A percentile compares a stretch with the other conserved stretches of the same genome.
These are phyloP conservation scores for Penicillium maclennaniae DNA, from an alignment of 495 filamentous ascomycete genomes.

Conservation along the genomic window DNA sequence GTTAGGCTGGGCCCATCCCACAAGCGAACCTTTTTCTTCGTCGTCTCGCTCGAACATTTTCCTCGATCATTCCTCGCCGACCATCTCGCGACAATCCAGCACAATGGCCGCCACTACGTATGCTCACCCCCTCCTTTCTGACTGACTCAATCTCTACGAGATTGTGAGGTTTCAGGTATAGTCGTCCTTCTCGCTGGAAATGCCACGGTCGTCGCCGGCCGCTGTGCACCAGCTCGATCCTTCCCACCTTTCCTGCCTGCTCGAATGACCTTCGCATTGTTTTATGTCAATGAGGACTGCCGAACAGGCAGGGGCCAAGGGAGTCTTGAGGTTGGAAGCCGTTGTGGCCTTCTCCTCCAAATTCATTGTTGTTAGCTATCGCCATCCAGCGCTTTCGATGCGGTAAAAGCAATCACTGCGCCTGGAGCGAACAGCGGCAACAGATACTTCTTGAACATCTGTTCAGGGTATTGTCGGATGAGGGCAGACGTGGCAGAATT, in stretches of 20 bases:
- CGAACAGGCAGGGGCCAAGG: constrained; percentile 47
- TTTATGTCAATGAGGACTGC: constrained; percentile 28
- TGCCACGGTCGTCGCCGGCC: constrained; percentile 39
- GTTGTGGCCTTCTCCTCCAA: constrained; percentile 69
- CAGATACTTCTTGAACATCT: constrained; percentile 55
- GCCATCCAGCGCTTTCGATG: constrained; percentile 20
- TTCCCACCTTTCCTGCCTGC: constrained; percentile 56
- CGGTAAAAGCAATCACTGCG: constrained; percentile 19
- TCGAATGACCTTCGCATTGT: constrained; percentile 29
- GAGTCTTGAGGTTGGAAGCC: constrained; percentile 80
- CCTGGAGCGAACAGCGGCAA: constrained; percentile 39
- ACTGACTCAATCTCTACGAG: constrained; percentile 41
- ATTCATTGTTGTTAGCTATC: constrained; percentile 65
- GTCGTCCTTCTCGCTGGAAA: constrained; percentile 76
- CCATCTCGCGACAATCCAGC: constrained; percentile 39
- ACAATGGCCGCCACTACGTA: constrained; percentile 59
- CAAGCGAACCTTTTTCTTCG: constrained; percentile 30
- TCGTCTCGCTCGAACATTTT: constrained; percentile 27
- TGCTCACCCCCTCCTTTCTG: constrained; percentile 45
- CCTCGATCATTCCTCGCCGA: constrained; percentile 38
- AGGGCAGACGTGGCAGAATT: constrained; percentile 32
- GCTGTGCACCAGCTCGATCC: constrained; percentile 75
- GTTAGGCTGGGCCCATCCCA: constrained; percentile 25
- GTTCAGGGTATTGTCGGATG: constrained; percentile 81
- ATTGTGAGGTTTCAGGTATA: constrained; percentile 58